Conservation (phyloP, 148 eudicot genomes). For the Selenicereus undatus region DNA sequence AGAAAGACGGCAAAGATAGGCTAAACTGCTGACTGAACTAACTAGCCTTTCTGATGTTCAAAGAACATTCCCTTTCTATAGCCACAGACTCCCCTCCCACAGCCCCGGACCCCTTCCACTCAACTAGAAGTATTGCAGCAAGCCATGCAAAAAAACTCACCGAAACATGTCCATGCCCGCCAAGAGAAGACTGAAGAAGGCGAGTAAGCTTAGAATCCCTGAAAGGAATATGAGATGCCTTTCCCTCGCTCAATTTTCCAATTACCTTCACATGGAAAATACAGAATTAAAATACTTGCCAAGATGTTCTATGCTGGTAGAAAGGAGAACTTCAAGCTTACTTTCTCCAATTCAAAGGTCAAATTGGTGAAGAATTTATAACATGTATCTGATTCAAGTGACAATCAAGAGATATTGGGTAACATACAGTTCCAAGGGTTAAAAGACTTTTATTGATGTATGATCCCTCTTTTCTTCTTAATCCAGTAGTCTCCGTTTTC, state of each 20-base stretch:
- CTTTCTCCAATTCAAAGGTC: background rate
- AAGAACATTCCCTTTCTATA: no score
- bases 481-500: constrained; percentile 96
- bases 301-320: background rate
- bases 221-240: constrained; percentile 91
- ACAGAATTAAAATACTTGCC: constrained; percentile 12
- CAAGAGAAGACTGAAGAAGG: constrained; percentile 85
- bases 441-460: constrained; percentile 96
- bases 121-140: no score
- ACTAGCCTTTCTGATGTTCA: no score
- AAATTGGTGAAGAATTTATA: background rate
- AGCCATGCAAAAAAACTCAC: constrained; percentile 34
- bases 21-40: no score
- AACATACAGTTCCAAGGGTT: constrained; percentile 95
- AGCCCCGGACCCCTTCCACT: no score
- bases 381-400: constrained; percentile 7
- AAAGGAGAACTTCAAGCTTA: background rate
- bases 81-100: no score
- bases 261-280: constrained; percentile 58
- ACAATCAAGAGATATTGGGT: constrained; percentile 1
- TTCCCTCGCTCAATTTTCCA: constrained; percentile 98
- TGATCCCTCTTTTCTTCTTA: constrained; percentile 98
- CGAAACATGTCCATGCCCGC: constrained; percentile 98
- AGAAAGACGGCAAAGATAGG: background rate
- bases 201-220: constrained; percentile 99